phyloP scores from a whole-genome alignment of 2,329 filamentous ascomycete species.

The Penicillium fuscoglaucum region DNA sequence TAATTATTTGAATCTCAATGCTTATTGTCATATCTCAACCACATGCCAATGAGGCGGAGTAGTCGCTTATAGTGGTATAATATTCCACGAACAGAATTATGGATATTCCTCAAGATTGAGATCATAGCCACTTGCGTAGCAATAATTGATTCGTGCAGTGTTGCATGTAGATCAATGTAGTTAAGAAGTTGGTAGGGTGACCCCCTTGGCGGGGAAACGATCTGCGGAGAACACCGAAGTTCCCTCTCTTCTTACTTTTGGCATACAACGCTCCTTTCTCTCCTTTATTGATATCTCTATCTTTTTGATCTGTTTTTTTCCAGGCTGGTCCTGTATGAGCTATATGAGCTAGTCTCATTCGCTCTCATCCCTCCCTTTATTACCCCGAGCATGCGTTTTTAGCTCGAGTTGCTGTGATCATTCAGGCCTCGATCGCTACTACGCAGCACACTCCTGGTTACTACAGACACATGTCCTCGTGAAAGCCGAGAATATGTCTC shows the following conservation, averaged over 20 bases:
- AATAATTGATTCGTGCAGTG: not conserved
- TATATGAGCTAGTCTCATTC: constrained; percentile 15
- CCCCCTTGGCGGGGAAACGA: constrained; percentile 11
- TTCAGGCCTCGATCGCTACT: constrained; percentile 7
- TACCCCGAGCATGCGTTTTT: constrained; percentile 17
- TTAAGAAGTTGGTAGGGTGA: not conserved
- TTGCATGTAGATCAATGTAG: not conserved
- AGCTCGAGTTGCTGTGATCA: constrained; percentile 1
- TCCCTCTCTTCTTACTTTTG: constrained; percentile 10
- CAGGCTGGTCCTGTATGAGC: constrained; percentile 39
- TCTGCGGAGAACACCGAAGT: constrained; percentile 16
- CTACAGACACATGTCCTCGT: not conserved
- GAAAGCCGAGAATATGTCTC: constrained; percentile 42
- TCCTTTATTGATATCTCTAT: constrained; percentile 10
- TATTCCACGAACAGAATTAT: not conserved
- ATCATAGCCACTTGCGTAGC: not conserved
- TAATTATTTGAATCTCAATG: not conserved
- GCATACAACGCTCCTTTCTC: constrained; percentile 2
- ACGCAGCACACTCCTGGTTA: not conserved
- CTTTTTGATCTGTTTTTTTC: not conserved
- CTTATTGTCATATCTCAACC: not conserved
- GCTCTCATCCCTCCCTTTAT: constrained; percentile 17
- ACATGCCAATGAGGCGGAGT: not conserved
- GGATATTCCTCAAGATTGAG: not conserved
- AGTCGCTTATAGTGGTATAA: not conserved